Base-by-base conservation (phyloP, 352 stramenopile genomes). In the Globisporangium solare region DNA sequence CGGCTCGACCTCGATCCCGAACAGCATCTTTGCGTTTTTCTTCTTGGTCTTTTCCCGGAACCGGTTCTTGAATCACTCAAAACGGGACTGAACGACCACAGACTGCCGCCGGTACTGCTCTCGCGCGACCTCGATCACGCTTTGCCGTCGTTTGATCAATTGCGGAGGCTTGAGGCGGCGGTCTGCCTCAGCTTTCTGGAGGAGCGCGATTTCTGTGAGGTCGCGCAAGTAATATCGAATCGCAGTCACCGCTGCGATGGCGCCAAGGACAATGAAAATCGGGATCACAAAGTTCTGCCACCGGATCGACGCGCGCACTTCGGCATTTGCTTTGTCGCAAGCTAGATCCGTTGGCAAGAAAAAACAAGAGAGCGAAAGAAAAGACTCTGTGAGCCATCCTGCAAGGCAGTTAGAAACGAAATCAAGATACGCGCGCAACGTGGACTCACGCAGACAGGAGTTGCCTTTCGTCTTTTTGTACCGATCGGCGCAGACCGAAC, bases 281-380 rank as follows among this genome's bases (percentile, higher is more conserved):
- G 81, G 81, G 17, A 89, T 83, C 6, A 91, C 71, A 56, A 91
- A 91, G 45, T 87, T 89, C 27, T 87, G 79, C 79, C 76, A 89
- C 37, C 64, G 66, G 48, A 89, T 64, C 10, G 76, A 79, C 13
- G 70, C 56, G 15, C 76, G 72, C 18, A 80, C 67, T 58, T 84
- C 17, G 3, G 70, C 66, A 37, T 76, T 89, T 11, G 64, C 81
- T 22, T 77, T 22, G n/a, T 74, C 51, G 32, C 81, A 91, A 10
- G 74, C 76, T 89, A 58, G 2, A 47, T 35, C n/a, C 10, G 7
- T 35, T 35, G 27, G n/a, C n/a, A n/a, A n/a, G n/a, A n/a, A n/a
- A n/a, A 47, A 42, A 50, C 7, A 4, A 7, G 39, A 3, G 3
- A 43, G 39, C 37, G 8, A 42, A 17, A 56, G 39, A n/a, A 27